Base-by-base conservation (phyloP, 2,329 filamentous ascomycete species). In the Blastomyces emzantsi region DNA sequence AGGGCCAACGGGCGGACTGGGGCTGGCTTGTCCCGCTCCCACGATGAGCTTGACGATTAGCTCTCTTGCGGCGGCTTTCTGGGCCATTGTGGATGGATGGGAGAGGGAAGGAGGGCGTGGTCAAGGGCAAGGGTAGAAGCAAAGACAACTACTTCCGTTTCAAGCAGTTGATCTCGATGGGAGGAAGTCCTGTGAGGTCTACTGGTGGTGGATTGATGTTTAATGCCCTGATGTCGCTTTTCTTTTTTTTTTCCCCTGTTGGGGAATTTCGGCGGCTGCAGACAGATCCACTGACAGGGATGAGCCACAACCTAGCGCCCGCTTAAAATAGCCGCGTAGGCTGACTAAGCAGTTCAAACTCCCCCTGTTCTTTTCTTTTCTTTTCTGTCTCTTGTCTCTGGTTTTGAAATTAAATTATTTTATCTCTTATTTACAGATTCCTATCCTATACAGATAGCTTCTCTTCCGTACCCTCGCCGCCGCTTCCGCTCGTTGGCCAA, bases 41-140 rank as follows among this genome's bases (percentile, higher is more conserved):
- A 99, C 94, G 69, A 99, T 96, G 77, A 99, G 85, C 81, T 97
- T 99, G 75, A 99, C 92, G 65, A 97, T 87, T 78, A 90, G 86
- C 73, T 95, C 83, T 67, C 77, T 80, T 67, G 78, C 75, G 63
- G 83, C 70, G 57, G 75, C 77, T 72, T 80, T 82, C 67, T 76
- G 77, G 60, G 83, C 79, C 82, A 85, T 85, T 69, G 63, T 63
- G 73, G 69, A 55, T 68, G 65, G 69, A 59, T 67, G 64, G n/a
- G 15, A 15, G 19, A n/a, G 9, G 56, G 56, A 8, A 8, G 43
- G 43, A 45, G 17, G 43, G 19, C 43, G 19, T 17, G 43, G 43
- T 19, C 43, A 45, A 45, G 19, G 43, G 43, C 5, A n/a, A 41
- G 15, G 39, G 28, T 13, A 45, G 28, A 28, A 6, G 22, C n/a